Evolutionary conservation across 2,329 filamentous ascomycete genomes (phyloP).

Genomic region (Pseudogymnoascus sp.): DNA sequence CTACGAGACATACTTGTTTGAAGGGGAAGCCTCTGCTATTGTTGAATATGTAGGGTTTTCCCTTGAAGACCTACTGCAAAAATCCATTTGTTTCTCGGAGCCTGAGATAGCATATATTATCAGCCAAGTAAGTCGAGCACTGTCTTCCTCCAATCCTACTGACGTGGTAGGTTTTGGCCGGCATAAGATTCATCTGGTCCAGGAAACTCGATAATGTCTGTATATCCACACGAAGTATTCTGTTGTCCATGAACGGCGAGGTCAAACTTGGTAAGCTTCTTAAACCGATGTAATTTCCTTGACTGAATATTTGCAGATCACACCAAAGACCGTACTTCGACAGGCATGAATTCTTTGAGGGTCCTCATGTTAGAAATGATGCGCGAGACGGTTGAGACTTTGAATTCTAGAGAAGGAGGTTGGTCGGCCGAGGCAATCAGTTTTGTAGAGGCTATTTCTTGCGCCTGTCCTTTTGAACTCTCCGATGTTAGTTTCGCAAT

Average conservation of each 20-base stretch:
- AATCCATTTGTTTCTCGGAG: neutral
- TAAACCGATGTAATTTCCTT: neutral
- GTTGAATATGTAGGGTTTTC: neutral
- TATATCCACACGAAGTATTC: neutral
- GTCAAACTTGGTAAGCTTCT: neutral
- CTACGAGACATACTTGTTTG: neutral
- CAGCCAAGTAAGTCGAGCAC: slow-evolving; percentile 7
- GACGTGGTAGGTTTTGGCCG: neutral
- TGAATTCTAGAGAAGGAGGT: too few relatives aligned
- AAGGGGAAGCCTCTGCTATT: neutral
- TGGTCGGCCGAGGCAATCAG: too few relatives aligned
- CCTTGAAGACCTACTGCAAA: neutral
- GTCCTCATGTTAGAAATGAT: too few relatives aligned
- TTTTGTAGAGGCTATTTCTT: slow-evolving; percentile 6
- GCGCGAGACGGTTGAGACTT: too few relatives aligned
- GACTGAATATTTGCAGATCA: neutral
- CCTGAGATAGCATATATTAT: slow-evolving; percentile 6
- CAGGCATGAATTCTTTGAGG: too few relatives aligned
- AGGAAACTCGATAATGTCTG: neutral
- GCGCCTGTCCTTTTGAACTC: slow-evolving; percentile 9
- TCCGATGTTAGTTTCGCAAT: slow-evolving; percentile 13
- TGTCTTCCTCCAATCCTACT: neutral
- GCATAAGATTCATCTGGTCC: neutral
- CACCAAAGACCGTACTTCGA: too few relatives aligned
- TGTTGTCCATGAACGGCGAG: neutral